phyloP scores from a whole-genome alignment of 129 eudicot genomes.

The Chrysanthemum lavandulifolium region DNA sequence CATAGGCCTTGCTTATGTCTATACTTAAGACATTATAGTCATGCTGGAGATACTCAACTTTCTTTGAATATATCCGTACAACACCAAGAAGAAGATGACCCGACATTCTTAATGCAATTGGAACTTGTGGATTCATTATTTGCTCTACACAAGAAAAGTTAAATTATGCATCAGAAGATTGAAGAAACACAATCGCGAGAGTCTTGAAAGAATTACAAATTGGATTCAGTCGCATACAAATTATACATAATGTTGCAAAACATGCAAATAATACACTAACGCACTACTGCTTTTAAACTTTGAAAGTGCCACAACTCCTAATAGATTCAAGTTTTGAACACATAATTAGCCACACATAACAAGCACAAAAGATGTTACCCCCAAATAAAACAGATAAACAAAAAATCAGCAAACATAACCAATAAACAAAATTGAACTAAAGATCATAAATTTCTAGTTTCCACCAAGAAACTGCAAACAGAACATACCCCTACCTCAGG shows the following conservation, averaged over 20 bases:
- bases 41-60: slow-evolving; percentile 83
- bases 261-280: no score
- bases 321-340: neutral
- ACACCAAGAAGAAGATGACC: slow-evolving; percentile 92
- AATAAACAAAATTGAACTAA: no score
- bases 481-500: no score
- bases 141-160: slow-evolving; percentile 45
- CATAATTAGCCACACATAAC: neutral
- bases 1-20: slow-evolving; percentile 52
- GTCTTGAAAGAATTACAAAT: neutral
- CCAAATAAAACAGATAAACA: no score
- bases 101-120: slow-evolving; percentile 89
- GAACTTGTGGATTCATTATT: slow-evolving; percentile 85
- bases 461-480: neutral
- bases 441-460: no score
- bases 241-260: no score
- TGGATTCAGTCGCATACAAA: neutral
- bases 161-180: neutral
- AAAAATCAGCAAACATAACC: no score
- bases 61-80: slow-evolving; percentile 84
- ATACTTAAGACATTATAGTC: slow-evolving; percentile 61
- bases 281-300: no score
- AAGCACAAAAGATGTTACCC: no score
- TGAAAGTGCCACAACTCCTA: no score
- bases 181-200: neutral